Evolutionary conservation across 495 filamentous ascomycete species (phyloP).

Genomic region (Rhypophila decipiens): DNA sequence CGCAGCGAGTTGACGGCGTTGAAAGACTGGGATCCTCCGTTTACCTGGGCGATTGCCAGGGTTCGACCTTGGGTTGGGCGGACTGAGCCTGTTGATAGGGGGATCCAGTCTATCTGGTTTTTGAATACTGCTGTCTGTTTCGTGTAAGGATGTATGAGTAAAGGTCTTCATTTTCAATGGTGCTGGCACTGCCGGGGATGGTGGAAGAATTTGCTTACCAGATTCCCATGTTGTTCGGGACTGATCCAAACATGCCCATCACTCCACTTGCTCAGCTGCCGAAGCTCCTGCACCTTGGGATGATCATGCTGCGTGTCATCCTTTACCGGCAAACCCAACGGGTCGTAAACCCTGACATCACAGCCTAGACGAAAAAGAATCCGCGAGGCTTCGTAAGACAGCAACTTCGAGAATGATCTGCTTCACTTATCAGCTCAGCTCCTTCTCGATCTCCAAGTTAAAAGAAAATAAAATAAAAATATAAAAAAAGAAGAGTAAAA

Average conservation of each 20-base stretch:
- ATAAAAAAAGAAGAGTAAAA: too few species aligned
- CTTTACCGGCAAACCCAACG: constrained; percentile 54
- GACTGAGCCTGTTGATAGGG: constrained; percentile 54
- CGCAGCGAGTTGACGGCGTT: constrained; percentile 68
- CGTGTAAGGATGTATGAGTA: too few species aligned
- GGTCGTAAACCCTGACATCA: constrained; percentile 62
- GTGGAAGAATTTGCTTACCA: too few species aligned
- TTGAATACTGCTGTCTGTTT: constrained; percentile 72
- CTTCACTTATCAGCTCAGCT: too few species aligned
- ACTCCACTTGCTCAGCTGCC: constrained; percentile 58
- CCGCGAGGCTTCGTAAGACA: constrained; percentile 54
- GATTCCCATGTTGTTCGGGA: constrained; percentile 65
- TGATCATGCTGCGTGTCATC: constrained; percentile 54
- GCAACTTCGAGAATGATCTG: constrained; percentile 55
- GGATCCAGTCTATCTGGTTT: constrained; percentile 73
- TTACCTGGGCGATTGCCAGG: constrained; percentile 58
- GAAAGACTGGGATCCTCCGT: constrained; percentile 64
- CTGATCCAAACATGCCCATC: constrained; percentile 66
- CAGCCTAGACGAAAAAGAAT: constrained; percentile 63
- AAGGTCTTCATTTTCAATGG: too few species aligned
- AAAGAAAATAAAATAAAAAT: too few species aligned
- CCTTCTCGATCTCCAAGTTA: too few species aligned
- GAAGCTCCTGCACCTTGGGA: constrained; percentile 59
- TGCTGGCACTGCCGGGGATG: too few species aligned
- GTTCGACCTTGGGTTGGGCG: constrained; percentile 66